A percentile compares a stretch with the other conserved stretches of the same genome.
Evolutionary conservation across 257 asterid genomes (phyloP).

Genomic region (Lycium barbarum): DNA sequence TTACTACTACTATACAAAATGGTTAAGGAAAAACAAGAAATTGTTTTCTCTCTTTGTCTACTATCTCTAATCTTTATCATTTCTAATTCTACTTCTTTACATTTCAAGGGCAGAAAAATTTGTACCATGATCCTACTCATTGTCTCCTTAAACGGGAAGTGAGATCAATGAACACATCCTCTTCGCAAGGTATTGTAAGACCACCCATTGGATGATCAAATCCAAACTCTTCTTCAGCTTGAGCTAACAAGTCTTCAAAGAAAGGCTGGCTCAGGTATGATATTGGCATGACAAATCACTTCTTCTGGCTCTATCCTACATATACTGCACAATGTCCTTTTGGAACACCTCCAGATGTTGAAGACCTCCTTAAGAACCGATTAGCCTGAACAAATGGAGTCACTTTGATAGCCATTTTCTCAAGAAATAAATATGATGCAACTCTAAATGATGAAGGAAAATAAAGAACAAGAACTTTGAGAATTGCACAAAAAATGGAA

Average conservation of each 20-base stretch:
- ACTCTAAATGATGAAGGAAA: neutral
- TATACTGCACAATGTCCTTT: neutral
- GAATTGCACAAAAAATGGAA: neutral
- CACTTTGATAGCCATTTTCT: neutral
- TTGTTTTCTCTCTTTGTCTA: neutral
- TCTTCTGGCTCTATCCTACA: constrained; percentile 21
- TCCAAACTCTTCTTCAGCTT: constrained; percentile 20
- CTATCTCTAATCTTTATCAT: neutral
- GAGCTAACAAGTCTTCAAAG: neutral
- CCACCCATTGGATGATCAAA: constrained; percentile 22
- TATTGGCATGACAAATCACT: neutral
- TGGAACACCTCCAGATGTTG: constrained; percentile 13
- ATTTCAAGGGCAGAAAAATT: neutral
- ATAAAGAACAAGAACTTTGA: constrained; percentile 1
- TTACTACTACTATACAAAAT: neutral
- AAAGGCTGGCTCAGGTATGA: neutral
- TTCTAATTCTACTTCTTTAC: neutral
- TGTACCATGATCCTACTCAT: neutral
- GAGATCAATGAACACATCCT: constrained; percentile 5
- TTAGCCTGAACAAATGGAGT: constrained; percentile 21
- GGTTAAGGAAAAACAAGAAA: neutral
- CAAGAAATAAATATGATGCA: neutral
- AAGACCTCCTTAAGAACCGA: neutral
- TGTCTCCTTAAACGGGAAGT: neutral
- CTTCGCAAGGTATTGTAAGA: neutral